Base-by-base conservation (phyloP, 352 stramenopile genomes). In the Elongisporangium undulatum region DNA sequence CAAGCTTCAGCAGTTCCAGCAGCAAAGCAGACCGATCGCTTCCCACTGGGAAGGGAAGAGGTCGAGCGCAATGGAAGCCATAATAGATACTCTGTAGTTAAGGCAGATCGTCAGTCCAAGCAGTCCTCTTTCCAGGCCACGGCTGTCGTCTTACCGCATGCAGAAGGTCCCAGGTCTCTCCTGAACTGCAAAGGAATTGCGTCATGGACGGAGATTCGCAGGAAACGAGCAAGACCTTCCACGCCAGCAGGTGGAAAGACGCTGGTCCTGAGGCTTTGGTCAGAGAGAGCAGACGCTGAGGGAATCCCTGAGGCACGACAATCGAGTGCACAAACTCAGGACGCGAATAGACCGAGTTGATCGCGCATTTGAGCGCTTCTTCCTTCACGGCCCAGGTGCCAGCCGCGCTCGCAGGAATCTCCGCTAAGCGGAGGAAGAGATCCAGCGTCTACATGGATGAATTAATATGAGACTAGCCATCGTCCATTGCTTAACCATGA, bases 331-430 rank as follows among this genome's bases (percentile, higher is more conserved):
- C 69, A 50, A 91, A 91, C 6, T 84, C 73, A 6, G 75, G 77
- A 7, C 81, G 68, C 23, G 64, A 79, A 59, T 83, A 87, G 9
- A 89, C 68, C 21, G 71, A 85, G 53, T 91, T 91, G 55, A 91
- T 79, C 49, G 72, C 64, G 66, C 81, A 91, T 61, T 87, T 91
- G 53, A 91, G 58, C 23, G 75, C 69, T 67, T 87, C 81, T 66
- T 85, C 79, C 7, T 60, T 67, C 4, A 73, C 58, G 3, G 48
- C 39, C 59, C 64, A 68, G n/a, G n/a, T n/a, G n/a, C n/a, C n/a
- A n/a, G n/a, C n/a, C 9, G 70, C 64, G 13, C 4, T 53, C 9
- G 20, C 16, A 5, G 58, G 7, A 39, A 17, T 15, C 50, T 74
- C 68, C 51, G 67, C 67, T 2, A 78, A 22, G 1, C 17, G 6